Conservation (phyloP, 2,329 filamentous ascomycete genomes). For the Chaetomium sp. region DNA sequence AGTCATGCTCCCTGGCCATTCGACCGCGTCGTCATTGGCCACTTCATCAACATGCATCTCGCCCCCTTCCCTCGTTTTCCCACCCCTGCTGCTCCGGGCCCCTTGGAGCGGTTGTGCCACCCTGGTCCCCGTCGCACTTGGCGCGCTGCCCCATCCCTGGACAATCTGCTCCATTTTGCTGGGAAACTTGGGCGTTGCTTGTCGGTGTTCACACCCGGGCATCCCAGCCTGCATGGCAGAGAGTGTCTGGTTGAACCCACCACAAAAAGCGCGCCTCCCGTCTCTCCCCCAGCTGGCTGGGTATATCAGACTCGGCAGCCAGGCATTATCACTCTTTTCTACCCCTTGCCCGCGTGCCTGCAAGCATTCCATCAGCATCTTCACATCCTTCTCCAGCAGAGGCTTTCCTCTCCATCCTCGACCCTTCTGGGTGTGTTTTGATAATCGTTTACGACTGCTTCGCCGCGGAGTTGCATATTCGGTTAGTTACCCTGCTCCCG, state of each 20-base stretch:
- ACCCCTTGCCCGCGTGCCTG: slow-evolving; percentile 16
- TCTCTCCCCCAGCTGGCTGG: slow-evolving; percentile 3
- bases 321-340: slow-evolving; percentile 21
- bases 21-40: slow-evolving; percentile 40
- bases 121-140: slow-evolving; percentile 28
- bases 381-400: slow-evolving; percentile 25
- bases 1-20: slow-evolving; percentile 35
- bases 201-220: not conserved
- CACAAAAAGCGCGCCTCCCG: slow-evolving; percentile 2
- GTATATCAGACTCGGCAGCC: slow-evolving; percentile 25
- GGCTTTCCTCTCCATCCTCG: slow-evolving; percentile 4
- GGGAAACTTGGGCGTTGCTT: slow-evolving; percentile 1
- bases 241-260: slow-evolving; percentile 3
- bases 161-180: slow-evolving; percentile 24
- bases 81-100: slow-evolving; percentile 31
- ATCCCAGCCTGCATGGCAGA: not conserved
- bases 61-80: slow-evolving; percentile 41
- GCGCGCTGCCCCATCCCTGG: slow-evolving; percentile 29
- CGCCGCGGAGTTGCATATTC: slow-evolving; percentile 24
- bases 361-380: slow-evolving; percentile 27
- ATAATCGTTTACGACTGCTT: slow-evolving; percentile 20
- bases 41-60: slow-evolving; percentile 45
- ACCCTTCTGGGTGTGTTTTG: slow-evolving; percentile 8
- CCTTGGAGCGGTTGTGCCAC: slow-evolving; percentile 34
- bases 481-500: slow-evolving; percentile 16